Evolutionary conservation across 139 green algal species (phyloP), one percentile per base, ranked within the genome.

Genomic region (Chloropicon primus): DNA sequence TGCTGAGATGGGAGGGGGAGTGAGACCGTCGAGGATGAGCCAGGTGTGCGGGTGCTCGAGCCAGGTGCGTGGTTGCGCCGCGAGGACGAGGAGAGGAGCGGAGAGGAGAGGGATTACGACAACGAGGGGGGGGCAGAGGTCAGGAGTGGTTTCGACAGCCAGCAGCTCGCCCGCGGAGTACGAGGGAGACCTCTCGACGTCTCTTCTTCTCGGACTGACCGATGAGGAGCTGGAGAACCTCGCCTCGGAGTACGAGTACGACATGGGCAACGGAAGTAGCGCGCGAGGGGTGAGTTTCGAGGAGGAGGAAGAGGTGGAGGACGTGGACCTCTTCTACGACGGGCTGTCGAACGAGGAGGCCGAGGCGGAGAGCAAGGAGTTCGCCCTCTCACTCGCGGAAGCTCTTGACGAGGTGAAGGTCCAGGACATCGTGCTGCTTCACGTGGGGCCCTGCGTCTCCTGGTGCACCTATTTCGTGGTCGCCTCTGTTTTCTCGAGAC

Each of bases 401-500:
- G 29, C 53, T 22, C 76, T 79, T 22, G 79, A 79, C 54, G 75
- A 82, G 24, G 74, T 62, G 1, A 84, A 86, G 74, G 84, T 54
- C 17, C 75, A 24, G 71, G 84, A 86, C 28, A 76, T 87, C 17
- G 53, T 76, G 21, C 78, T 84, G 29, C 73, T 86, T 1, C 23
- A 85, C 62, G 82, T 86, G 53, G 28, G 28, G 28, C 77, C 78
- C 53, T 74, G 79, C 26, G 81, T 87, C 27, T 83, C 84, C 72
- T 87, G 79, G 78, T 81, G 81, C 23, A 72, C 79, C 23, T 86
- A 78, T 71, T 82, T 87, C 62, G 82, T 87, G 22, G 23, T 87
- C 21, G 81, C 71, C 22, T 84, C 81, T n/a, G 84, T 76, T 0
- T 87, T 86, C 72, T 84, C 79, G 24, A 75, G 74, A 2, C 82